phyloP scores from a whole-genome alignment of 441 rosid genomes.

The Populus tomentosa region DNA sequence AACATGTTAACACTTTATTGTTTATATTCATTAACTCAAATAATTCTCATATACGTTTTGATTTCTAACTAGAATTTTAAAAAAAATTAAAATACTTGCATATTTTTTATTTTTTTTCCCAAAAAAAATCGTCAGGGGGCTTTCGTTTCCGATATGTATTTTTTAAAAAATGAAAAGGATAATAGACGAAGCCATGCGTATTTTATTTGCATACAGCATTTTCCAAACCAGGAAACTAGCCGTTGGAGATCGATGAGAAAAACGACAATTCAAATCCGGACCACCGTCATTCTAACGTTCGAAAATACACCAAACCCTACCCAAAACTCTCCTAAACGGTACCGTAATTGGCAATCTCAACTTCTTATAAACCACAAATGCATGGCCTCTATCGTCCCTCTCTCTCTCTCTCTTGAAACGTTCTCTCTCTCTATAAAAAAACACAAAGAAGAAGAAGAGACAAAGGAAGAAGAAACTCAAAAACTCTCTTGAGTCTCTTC shows the following conservation, averaged over 20 bases:
- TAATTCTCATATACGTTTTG: too few relatives aligned
- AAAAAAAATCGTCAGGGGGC: too few relatives aligned
- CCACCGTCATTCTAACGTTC: slow-evolving; percentile 39
- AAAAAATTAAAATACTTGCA: too few relatives aligned
- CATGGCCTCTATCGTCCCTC: slow-evolving; percentile 4
- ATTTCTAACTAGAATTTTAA: too few relatives aligned
- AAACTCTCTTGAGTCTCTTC: slow-evolving; percentile 10
- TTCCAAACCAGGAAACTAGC: slow-evolving; percentile 31
- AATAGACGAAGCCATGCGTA: too few relatives aligned
- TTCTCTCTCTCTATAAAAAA: slow-evolving; percentile 3
- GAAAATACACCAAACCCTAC: neutral
- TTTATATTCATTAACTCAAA: too few relatives aligned
- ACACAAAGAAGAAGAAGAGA: slow-evolving; percentile 25
- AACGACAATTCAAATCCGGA: slow-evolving; percentile 2
- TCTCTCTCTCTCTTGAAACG: slow-evolving; percentile 14
- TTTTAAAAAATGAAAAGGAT: neutral
- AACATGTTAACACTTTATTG: too few relatives aligned
- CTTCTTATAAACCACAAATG: slow-evolving; percentile 27
- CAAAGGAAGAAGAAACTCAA: neutral
- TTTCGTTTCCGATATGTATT: too few relatives aligned
- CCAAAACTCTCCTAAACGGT: slow-evolving; percentile 11
- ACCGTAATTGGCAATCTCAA: slow-evolving; percentile 14
- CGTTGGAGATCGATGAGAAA: slow-evolving; percentile 26
- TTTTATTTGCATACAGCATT: too few relatives aligned
- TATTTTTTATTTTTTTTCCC: too few relatives aligned